A percentile compares a stretch with the other conserved stretches of the same genome.
Evolutionary conservation across 1,284 basidiomycete species (phyloP).

Genomic region (Apiotrichum laibachii): DNA sequence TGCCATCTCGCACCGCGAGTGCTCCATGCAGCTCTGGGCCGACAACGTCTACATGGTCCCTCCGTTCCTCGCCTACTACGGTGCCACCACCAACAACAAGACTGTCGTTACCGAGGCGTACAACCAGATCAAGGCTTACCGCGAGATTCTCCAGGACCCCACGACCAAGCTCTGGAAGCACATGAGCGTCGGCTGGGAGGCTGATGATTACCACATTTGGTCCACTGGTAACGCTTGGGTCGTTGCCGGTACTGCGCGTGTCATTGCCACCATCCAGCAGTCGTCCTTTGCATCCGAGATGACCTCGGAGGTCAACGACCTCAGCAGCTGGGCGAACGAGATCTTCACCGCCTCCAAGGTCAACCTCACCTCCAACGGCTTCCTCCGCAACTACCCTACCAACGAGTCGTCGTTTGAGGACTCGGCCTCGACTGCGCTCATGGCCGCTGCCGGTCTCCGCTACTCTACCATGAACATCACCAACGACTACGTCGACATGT

Average conservation of each 20-base stretch:
- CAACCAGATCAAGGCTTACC: conserved; percentile 74
- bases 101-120: conserved; percentile 68
- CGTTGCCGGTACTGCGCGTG: conserved; percentile 55
- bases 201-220: conserved; percentile 42
- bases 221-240: conserved; percentile 57
- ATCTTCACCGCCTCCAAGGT: conserved; percentile 50
- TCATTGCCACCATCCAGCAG: conserved; percentile 54
- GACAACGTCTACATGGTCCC: conserved; percentile 66
- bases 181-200: conserved; percentile 42
- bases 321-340: conserved; percentile 54
- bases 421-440: conserved; percentile 67
- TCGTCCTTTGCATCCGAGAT: conserved; percentile 42
- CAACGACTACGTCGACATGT: conserved; percentile 38
- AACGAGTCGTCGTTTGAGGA: conserved; percentile 66
- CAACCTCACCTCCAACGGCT: conserved; percentile 48
- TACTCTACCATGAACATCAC: conserved; percentile 49
- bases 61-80: conserved; percentile 88
- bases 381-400: conserved; percentile 76
- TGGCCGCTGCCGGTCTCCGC: conserved; percentile 71
- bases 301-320: conserved; percentile 46
- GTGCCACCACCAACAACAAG: conserved; percentile 64
- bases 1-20: conserved; percentile 68
- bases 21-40: conserved; percentile 54
- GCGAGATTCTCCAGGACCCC: conserved; percentile 53
- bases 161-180: conserved; percentile 47